These are phyloP conservation scores for Protomyces pachydermus DNA, from an alignment of 1,139 yeast species.

Conservation along the genomic window DNA sequence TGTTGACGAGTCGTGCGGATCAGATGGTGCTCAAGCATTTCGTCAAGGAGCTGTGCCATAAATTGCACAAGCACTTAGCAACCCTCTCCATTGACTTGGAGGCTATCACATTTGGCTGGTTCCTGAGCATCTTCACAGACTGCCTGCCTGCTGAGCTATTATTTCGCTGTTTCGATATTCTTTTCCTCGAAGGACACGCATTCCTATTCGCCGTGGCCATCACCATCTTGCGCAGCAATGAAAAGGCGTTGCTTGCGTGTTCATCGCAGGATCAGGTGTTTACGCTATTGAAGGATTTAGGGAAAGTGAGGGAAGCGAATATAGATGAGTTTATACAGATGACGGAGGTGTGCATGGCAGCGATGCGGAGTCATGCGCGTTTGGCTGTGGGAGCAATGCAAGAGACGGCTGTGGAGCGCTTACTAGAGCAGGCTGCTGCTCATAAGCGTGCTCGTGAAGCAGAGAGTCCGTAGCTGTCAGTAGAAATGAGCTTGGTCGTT, in stretches of 20 bases:
- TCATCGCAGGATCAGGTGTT: slow-evolving; percentile 44
- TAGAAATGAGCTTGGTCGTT: no score
- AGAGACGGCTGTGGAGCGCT: not conserved
- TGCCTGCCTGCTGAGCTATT: slow-evolving; percentile 48
- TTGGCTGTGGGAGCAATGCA: not conserved
- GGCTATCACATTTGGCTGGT: slow-evolving; percentile 56
- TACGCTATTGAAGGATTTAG: slow-evolving; percentile 45
- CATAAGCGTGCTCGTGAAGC: not conserved
- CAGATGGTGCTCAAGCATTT: slow-evolving; percentile 40
- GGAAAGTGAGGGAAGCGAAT: slow-evolving; percentile 29
- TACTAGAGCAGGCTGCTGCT: not conserved
- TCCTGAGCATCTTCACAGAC: slow-evolving; percentile 53
- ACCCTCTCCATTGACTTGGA: slow-evolving; percentile 47
- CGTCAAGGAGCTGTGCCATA: slow-evolving; percentile 42
- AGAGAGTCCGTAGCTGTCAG: no score
- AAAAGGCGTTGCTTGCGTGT: slow-evolving; percentile 40
- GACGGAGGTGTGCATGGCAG: slow-evolving; percentile 1
- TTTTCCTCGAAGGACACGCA: slow-evolving; percentile 27
- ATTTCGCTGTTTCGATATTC: slow-evolving; percentile 25
- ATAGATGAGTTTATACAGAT: slow-evolving; percentile 14
- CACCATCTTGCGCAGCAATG: slow-evolving; percentile 46
- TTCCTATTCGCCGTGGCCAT: slow-evolving; percentile 43
- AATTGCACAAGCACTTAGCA: slow-evolving; percentile 43
- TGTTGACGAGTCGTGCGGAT: slow-evolving; percentile 46
- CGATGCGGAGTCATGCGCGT: slow-evolving; percentile 3